These are phyloP conservation scores for Plantago ovata DNA, from an alignment of 257 asterid genomes.

Conservation along the genomic window DNA sequence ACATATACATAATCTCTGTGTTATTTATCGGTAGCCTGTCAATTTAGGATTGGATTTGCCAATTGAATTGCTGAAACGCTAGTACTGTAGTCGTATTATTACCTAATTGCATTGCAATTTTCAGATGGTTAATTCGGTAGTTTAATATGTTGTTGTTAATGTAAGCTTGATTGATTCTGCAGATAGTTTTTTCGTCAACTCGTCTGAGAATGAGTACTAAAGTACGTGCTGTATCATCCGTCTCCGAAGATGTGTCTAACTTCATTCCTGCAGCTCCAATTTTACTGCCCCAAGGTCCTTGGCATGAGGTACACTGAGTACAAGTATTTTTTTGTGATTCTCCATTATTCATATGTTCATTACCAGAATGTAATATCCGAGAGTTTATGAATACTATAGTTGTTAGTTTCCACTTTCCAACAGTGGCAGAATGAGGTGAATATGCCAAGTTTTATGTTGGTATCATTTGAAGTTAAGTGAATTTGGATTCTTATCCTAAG, in stretches of 20 bases:
- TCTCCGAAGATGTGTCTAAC: conserved; percentile 39
- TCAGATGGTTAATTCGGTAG: not conserved
- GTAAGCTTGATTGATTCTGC: conserved; percentile 23
- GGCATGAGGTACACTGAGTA: conserved; percentile 52
- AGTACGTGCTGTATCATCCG: conserved; percentile 44
- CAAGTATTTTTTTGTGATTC: not conserved
- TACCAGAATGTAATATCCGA: too few relatives aligned
- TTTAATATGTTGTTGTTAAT: not conserved
- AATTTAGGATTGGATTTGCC: not conserved
- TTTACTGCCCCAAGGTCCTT: conserved; percentile 80
- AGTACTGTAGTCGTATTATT: not conserved
- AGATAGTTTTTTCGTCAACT: conserved; percentile 31
- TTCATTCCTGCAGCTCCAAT: conserved; percentile 93
- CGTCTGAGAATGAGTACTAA: conserved; percentile 28
- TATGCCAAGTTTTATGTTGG: too few relatives aligned
- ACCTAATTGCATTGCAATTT: not conserved
- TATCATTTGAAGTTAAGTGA: too few relatives aligned
- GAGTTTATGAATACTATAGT: too few relatives aligned
- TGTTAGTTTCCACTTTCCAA: too few relatives aligned
- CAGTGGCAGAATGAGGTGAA: too few relatives aligned
- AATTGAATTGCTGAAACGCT: too few relatives aligned
- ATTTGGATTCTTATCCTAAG: too few relatives aligned
- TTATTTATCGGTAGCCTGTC: not conserved
- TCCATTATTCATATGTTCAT: too few relatives aligned
- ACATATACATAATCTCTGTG: too few relatives aligned